A percentile compares a stretch with the other conserved stretches of the same genome.
Conservation (phyloP, 352 stramenopile species). For the Globisporangium rhizosaccharum region DNA sequence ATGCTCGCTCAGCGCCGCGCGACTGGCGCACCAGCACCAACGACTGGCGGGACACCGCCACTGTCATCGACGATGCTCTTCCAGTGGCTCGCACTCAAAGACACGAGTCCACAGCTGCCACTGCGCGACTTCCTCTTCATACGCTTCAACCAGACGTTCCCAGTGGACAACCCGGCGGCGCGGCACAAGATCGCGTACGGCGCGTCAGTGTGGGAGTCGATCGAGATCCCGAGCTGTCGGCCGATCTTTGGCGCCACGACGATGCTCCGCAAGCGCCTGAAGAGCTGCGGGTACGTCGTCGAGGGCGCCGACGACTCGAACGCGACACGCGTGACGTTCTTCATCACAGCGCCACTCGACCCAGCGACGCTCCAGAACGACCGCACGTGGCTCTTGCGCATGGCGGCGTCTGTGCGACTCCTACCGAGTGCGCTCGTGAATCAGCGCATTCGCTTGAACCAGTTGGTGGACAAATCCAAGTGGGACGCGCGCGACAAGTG, state of each 20-base stretch:
- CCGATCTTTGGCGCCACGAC: conserved; percentile 45
- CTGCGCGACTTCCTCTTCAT: conserved; percentile 79
- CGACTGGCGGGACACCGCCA: conserved; percentile 5
- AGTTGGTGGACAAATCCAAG: conserved; percentile 47
- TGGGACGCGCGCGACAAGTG: conserved; percentile 58
- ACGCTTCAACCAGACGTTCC: conserved; percentile 65
- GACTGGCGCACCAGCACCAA: not conserved
- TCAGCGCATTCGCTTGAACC: conserved; percentile 57
- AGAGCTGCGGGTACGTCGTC: conserved; percentile 72
- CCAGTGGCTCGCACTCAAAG: conserved; percentile 74
- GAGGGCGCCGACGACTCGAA: conserved; percentile 59
- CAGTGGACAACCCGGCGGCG: conserved; percentile 25
- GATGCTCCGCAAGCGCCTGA: conserved; percentile 39
- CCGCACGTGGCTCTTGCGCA: conserved; percentile 51
- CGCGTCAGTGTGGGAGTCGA: conserved; percentile 60
- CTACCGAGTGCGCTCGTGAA: conserved; percentile 71
- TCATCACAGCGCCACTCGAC: conserved; percentile 45
- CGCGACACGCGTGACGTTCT: conserved; percentile 73
- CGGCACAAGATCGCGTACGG: conserved; percentile 29
- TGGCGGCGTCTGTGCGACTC: conserved; percentile 43
- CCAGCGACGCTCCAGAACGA: conserved; percentile 32
- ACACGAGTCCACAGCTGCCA: conserved; percentile 42
- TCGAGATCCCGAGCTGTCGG: conserved; percentile 47
- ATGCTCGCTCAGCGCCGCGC: conserved; percentile 18
- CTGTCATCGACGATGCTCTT: conserved; percentile 30